Percentiles rank a stretch among this genome's conserved stretches.
phyloP scores from a whole-genome alignment of 2,329 filamentous ascomycete species.

The Botrytis aclada region DNA sequence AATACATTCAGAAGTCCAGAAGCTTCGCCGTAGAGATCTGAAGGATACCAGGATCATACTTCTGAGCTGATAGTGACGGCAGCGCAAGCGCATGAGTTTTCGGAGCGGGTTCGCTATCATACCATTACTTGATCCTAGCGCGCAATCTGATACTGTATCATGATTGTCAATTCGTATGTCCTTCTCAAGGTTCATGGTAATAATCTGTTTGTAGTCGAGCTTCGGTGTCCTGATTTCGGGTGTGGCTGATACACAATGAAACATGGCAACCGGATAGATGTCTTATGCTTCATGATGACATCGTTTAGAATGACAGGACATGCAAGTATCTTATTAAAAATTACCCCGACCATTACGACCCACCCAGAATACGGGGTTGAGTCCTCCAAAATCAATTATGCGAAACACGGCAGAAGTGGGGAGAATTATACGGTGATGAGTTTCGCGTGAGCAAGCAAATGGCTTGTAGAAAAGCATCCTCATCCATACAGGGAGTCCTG shows the following conservation, averaged over 20 bases:
- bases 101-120: neutral
- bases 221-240: neutral
- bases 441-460: neutral
- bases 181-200: neutral
- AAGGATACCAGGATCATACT: neutral
- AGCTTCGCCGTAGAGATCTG: neutral
- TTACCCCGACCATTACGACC: neutral
- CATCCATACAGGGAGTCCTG: neutral
- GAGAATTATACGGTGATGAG: neutral
- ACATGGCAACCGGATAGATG: neutral
- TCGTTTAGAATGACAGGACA: neutral
- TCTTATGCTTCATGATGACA: neutral
- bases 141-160: neutral
- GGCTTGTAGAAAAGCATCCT: neutral
- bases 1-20: neutral
- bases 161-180: neutral
- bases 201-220: neutral
- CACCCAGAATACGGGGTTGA: neutral
- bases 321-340: neutral
- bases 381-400: neutral
- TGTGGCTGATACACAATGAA: neutral
- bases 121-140: neutral
- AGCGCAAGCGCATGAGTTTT: neutral
- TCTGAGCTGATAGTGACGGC: neutral
- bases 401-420: neutral